Evolutionary conservation across 2,329 filamentous ascomycete species (phyloP), one percentile per base, ranked within the genome.

Genomic region (Colletotrichum orchidophilum): DNA sequence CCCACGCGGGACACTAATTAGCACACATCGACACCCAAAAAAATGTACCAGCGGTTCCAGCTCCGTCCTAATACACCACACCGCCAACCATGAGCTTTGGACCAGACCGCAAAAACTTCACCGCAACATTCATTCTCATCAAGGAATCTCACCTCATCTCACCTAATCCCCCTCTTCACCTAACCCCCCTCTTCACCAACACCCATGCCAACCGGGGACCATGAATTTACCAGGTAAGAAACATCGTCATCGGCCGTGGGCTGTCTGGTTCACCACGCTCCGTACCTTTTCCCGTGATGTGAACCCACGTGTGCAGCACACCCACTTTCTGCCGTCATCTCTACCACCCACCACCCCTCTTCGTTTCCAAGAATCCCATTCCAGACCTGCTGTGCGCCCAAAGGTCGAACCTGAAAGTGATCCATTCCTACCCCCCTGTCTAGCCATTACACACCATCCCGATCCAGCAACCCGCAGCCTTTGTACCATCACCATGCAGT

Each of bases 281-380:
- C 18, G 58, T 49, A 13, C 58, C 58, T 33, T 5, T 33, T 46
- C 42, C 46, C 61, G 61, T 69, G 61, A 69, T 62, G 58, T 27
- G 26, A 63, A 35, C 33, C 63, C 68, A 71, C 64, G 68, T 68
- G 68, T 58, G 52, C 58, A 49, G 42, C 57, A 67, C 68, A 63
- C 63, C 68, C 57, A 49, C 46, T 42, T 54, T 18, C 21, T 39
- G 29, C 60, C 60, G 46, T 53, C 60, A 52, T 53, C 21, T n/a
- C 27, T 31, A 24, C 27, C 12, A 13, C 21, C 29, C 26, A 24
- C 12, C 24, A 46, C n/a, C 54, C 27, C 27, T 15, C n/a, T 21
- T 27, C 24, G 27, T n/a, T 57, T 57, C 54, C 54, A 26, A 57
- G 49, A 52, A 52, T 24, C 11, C 49, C 21, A 52, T 46, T 18